phyloP scores from a whole-genome alignment of 2,329 filamentous ascomycete genomes.

The Aspergillus clavatus region DNA sequence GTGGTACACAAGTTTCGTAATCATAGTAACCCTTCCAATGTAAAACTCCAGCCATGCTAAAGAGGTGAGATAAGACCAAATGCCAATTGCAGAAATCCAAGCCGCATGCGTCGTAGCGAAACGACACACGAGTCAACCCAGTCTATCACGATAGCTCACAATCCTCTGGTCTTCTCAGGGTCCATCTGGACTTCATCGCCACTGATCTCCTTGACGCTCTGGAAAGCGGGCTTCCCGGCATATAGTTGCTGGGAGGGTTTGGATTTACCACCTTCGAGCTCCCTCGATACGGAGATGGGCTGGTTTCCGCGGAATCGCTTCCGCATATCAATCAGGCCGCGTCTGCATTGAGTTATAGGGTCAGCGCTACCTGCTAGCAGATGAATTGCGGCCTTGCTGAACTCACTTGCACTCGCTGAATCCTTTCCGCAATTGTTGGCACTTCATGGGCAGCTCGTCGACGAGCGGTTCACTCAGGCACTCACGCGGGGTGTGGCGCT shows the following conservation, averaged over 20 bases:
- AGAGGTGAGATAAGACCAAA: slow-evolving; percentile 5
- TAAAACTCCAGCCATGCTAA: slow-evolving; percentile 18
- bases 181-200: slow-evolving; percentile 59
- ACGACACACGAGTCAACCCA: not conserved
- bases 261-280: slow-evolving; percentile 51
- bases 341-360: slow-evolving; percentile 32
- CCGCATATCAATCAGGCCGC: slow-evolving; percentile 96
- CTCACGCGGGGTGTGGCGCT: slow-evolving; percentile 79
- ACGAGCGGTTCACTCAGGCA: slow-evolving; percentile 79
- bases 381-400: no score
- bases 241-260: slow-evolving; percentile 65
- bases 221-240: slow-evolving; percentile 68
- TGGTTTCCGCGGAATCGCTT: slow-evolving; percentile 95
- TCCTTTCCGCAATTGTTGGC: slow-evolving; percentile 87
- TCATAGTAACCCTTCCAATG: slow-evolving; percentile 1
- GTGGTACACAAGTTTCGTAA: slow-evolving; percentile 2
- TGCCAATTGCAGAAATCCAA: not conserved
- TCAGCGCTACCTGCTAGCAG: not conserved
- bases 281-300: slow-evolving; percentile 66
- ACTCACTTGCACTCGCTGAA: slow-evolving; percentile 82
- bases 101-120: not conserved
- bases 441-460: slow-evolving; percentile 77
- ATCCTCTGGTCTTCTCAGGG: slow-evolving; percentile 44
- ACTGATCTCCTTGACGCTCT: slow-evolving; percentile 59
- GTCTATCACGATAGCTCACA: slow-evolving; percentile 21